Conservation (phyloP, 345 rosid genomes). For the Laguncularia racemosa region DNA sequence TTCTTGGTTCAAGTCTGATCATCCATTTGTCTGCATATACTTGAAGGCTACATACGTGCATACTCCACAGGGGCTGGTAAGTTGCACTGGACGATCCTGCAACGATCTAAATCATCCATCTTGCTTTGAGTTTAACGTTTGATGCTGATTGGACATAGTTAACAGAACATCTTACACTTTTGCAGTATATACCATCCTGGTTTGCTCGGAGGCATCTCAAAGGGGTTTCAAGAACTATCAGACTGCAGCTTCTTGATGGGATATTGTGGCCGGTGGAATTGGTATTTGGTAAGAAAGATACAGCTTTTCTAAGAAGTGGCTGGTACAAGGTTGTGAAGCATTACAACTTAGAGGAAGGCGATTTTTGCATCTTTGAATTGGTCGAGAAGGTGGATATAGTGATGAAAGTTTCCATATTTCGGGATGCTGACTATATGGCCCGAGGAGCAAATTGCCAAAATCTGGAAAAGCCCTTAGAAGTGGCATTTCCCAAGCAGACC, state of each 20-base stretch:
- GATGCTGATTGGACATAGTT: too few species aligned
- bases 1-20: too few species aligned
- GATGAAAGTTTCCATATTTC: slow-evolving; percentile 5
- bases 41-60: too few species aligned
- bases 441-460: too few species aligned
- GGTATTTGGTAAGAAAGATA: rapidly evolving
- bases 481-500: too few species aligned
- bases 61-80: too few species aligned
- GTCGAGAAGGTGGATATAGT: neutral
- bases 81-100: too few species aligned
- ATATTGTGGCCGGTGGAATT: slow-evolving; percentile 6
- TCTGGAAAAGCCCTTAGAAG: too few species aligned
- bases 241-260: slow-evolving; percentile 13
- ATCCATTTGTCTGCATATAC: too few species aligned
- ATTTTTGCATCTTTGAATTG: slow-evolving; percentile 14
- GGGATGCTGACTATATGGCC: neutral
- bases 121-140: too few species aligned
- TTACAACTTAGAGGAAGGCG: slow-evolving; percentile 10
- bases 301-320: slow-evolving; percentile 1
- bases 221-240: neutral
- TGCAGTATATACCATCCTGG: slow-evolving; percentile 7
- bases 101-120: too few species aligned
- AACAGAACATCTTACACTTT: neutral
- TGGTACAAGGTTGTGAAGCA: slow-evolving; percentile 3
- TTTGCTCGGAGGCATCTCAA: slow-evolving; percentile 6